These are phyloP conservation scores for Parascedosporium putredinis DNA, from an alignment of 2,329 filamentous ascomycete species.

Conservation along the genomic window DNA sequence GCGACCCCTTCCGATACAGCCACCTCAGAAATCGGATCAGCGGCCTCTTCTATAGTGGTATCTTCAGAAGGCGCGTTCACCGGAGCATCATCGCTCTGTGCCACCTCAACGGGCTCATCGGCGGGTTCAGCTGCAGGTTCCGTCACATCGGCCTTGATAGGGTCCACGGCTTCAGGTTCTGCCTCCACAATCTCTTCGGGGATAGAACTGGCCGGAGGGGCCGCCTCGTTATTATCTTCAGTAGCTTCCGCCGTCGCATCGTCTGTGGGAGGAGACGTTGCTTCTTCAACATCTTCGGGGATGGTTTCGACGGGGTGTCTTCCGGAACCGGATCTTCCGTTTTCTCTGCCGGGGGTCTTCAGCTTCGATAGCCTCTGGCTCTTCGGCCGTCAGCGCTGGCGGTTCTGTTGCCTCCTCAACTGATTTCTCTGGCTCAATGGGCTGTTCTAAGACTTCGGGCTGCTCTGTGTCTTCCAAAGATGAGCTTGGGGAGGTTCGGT, in stretches of 20 bases:
- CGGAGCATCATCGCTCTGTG: background rate
- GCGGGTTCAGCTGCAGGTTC: background rate
- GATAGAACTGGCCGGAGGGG: background rate
- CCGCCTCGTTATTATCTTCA: background rate
- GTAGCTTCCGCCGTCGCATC: background rate
- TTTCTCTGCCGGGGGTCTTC: background rate
- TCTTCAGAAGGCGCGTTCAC: no score
- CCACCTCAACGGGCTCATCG: background rate
- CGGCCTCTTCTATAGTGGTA: background rate
- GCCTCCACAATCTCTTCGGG: background rate
- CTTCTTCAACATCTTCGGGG: background rate
- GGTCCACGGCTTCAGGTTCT: background rate
- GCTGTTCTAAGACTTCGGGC: background rate
- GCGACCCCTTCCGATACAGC: background rate
- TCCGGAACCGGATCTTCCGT: conserved; percentile 1
- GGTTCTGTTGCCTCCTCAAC: conserved; percentile 6
- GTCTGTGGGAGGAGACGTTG: background rate
- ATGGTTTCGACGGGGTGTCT: background rate
- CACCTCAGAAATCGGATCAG: background rate
- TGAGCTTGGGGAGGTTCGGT: conserved; percentile 4
- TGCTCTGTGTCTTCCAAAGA: conserved; percentile 2
- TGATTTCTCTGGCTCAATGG: conserved; percentile 3
- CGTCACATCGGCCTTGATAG: background rate
- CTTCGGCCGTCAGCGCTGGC: background rate
- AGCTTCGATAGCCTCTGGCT: background rate